Evolutionary conservation across 2,329 filamentous ascomycete species (phyloP).

Genomic region (Lachnellula suecica): DNA sequence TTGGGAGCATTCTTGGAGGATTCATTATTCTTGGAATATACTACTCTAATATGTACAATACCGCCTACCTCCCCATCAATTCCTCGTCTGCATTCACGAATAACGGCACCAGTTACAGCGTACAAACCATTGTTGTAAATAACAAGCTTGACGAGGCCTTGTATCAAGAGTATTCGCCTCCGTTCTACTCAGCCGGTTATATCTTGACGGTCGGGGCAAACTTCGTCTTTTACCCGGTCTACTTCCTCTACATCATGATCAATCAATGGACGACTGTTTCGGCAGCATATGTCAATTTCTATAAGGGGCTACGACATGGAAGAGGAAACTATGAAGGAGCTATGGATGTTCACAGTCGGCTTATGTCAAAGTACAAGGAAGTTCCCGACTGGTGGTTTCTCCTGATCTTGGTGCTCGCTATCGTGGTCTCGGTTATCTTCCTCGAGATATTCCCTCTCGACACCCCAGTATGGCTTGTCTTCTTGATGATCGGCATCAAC

Average conservation of each 20-base stretch:
- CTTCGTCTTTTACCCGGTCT: constrained; percentile 45
- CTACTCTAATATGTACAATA: constrained; percentile 39
- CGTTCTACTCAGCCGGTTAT: constrained; percentile 44
- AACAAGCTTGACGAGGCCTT: constrained; percentile 38
- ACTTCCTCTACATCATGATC: constrained; percentile 43
- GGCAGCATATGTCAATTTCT: constrained; percentile 36
- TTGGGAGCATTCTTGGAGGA: constrained; percentile 28
- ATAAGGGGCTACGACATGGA: constrained; percentile 36
- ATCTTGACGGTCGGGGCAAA: constrained; percentile 42
- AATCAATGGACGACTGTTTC: constrained; percentile 41
- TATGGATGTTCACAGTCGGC: constrained; percentile 42
- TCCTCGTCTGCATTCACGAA: constrained; percentile 46
- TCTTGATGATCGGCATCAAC: constrained; percentile 35
- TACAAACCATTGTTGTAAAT: constrained; percentile 25
- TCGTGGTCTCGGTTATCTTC: constrained; percentile 36
- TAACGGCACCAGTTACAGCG: constrained; percentile 39
- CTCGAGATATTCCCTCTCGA: constrained; percentile 17
- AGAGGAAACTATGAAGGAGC: constrained; percentile 42
- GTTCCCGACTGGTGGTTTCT: constrained; percentile 52
- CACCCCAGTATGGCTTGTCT: constrained; percentile 23
- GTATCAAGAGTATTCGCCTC: constrained; percentile 44
- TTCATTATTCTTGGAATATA: constrained; percentile 22
- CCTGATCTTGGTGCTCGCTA: constrained; percentile 35
- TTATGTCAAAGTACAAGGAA: constrained; percentile 45
- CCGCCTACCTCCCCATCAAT: constrained; percentile 49